Conservation (phyloP, 2,329 filamentous ascomycete genomes). For the Ophiostoma sp. region DNA sequence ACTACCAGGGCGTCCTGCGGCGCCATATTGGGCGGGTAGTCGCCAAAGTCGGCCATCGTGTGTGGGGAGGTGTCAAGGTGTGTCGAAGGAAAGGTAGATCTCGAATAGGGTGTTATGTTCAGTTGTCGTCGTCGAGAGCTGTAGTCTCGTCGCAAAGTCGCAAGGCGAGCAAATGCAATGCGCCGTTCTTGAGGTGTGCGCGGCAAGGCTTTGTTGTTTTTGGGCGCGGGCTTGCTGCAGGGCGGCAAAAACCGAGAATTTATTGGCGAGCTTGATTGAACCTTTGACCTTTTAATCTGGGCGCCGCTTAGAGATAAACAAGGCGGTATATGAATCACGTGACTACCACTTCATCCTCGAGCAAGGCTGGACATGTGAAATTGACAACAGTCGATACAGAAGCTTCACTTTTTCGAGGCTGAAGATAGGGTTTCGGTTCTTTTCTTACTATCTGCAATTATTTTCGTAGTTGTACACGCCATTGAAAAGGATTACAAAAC, state of each 20-base stretch:
- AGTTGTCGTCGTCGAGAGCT: not conserved
- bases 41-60: conserved; percentile 60
- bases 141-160: not conserved
- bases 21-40: conserved; percentile 66
- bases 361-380: not conserved
- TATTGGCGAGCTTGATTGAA: not conserved
- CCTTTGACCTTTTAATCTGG: not conserved
- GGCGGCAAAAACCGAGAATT: conserved; percentile 9
- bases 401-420: not conserved
- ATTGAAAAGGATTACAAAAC: not conserved
- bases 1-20: conserved; percentile 64
- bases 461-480: not conserved
- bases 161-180: not conserved
- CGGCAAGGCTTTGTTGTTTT: not conserved
- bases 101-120: not conserved
- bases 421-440: not conserved
- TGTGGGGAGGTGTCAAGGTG: not conserved
- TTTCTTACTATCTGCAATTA: not conserved
- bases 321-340: not conserved
- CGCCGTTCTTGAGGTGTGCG: not conserved
- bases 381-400: not conserved
- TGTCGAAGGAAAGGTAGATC: not conserved
- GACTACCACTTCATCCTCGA: not conserved
- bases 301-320: not conserved
- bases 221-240: not conserved